Conservation (phyloP, 1,284 basidiomycete genomes). For the Chalciporus piperatoides region DNA sequence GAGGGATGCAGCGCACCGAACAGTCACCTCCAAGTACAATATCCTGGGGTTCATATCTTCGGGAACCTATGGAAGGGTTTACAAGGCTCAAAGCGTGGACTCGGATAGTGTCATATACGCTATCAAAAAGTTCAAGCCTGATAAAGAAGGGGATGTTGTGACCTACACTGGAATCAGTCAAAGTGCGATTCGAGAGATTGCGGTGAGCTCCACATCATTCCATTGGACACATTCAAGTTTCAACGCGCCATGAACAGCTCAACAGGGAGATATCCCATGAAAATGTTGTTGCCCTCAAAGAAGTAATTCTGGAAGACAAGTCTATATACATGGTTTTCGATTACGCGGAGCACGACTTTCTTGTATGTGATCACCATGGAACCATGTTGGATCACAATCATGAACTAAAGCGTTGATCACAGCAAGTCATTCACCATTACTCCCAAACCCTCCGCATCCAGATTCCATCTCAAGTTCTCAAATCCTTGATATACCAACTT, state of each 20-base stretch:
- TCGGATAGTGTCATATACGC: constrained; percentile 75
- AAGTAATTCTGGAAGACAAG: constrained; percentile 97
- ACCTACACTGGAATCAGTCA: constrained; percentile 98
- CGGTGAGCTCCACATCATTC: constrained; percentile 50
- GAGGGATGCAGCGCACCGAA: constrained; percentile 63
- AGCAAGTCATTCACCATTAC: constrained; percentile 99
- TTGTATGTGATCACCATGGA: constrained; percentile 50
- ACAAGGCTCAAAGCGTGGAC: constrained; percentile 86
- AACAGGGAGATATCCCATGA: constrained; percentile 93
- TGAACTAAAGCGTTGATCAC: constrained; percentile 1
- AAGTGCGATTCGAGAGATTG: constrained; percentile 94
- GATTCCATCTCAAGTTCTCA: constrained; percentile 78
- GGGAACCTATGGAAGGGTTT: constrained; percentile 96
- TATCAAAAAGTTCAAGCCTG: constrained; percentile 99
- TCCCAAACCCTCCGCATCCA: constrained; percentile 80
- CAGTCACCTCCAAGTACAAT: constrained; percentile 78
- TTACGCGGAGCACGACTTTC: constrained; percentile 97
- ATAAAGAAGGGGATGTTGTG: constrained; percentile 92
- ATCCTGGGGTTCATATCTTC: constrained; percentile 98
- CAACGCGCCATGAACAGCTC: constrained; percentile 47
- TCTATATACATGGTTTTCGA: constrained; percentile 99
- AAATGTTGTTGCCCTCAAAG: constrained; percentile 87
- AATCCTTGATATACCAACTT: constrained; percentile 94
- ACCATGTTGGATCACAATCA: constrained; percentile 3
- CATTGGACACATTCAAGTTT: neutral